phyloP scores from a whole-genome alignment of 2,329 filamentous ascomycete species.

The Allantophomopsis lycopodina region DNA sequence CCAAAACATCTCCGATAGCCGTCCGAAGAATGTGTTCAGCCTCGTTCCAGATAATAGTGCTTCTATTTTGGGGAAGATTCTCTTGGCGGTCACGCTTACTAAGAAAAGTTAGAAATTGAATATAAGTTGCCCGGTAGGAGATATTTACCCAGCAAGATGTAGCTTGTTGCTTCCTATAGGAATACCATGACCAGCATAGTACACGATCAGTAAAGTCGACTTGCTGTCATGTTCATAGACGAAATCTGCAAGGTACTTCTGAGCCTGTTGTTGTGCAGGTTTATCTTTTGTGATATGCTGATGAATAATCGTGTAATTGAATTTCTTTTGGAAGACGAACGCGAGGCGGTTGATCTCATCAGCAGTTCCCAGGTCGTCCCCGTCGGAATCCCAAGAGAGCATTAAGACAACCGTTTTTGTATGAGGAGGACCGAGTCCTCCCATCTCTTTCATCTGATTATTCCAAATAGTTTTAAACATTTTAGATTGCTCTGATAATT shows the following conservation, averaged over 20 bases:
- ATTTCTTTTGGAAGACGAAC: constrained; percentile 2
- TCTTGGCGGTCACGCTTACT: no score
- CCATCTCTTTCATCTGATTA: constrained; percentile 2
- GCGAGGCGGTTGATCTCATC: constrained; percentile 2
- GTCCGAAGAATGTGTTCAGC: background rate
- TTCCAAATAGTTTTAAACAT: background rate
- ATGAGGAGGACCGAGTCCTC: constrained; percentile 1
- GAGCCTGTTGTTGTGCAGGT: constrained; percentile 6
- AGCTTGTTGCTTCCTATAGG: constrained; percentile 3
- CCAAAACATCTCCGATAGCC: constrained; percentile 1
- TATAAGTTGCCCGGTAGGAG: background rate
- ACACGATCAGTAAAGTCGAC: constrained; percentile 13
- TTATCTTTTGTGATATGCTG: background rate
- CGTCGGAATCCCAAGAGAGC: constrained; percentile 3
- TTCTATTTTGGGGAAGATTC: no score
- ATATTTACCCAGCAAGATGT: constrained; percentile 2
- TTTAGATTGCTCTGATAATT: no score
- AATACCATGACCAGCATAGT: constrained; percentile 16
- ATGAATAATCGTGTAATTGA: constrained; percentile 6
- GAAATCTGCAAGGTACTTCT: constrained; percentile 8
- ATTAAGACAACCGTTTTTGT: constrained; percentile 2
- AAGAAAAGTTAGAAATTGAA: no score
- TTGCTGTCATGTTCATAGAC: constrained; percentile 8
- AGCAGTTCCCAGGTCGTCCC: constrained; percentile 2
- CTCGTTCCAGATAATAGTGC: no score